These are phyloP conservation scores for Infundibulicybe gibba DNA, from an alignment of 768 basidiomycete genomes.

Conservation along the genomic window DNA sequence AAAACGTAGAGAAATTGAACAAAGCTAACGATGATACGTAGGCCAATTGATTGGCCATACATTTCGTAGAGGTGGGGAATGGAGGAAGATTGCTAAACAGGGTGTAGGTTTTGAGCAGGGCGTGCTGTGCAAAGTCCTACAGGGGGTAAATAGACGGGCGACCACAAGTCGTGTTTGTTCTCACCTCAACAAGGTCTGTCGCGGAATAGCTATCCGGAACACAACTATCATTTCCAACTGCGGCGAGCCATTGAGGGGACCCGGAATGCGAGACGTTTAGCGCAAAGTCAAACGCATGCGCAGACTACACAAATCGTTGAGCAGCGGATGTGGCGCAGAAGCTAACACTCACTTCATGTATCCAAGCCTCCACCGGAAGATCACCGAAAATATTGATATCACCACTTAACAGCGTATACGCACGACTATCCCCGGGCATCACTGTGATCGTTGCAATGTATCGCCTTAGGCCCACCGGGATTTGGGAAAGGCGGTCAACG, in stretches of 20 bases:
- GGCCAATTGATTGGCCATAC: constrained; percentile 24
- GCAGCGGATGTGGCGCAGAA: neutral
- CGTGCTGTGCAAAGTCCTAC: constrained; percentile 27
- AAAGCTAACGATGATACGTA: constrained; percentile 17
- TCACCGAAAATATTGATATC: constrained; percentile 27
- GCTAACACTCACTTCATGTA: constrained; percentile 23
- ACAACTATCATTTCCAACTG: constrained; percentile 20
- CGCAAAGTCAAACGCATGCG: constrained; percentile 28
- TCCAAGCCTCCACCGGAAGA: constrained; percentile 18
- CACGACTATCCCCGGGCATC: constrained; percentile 13
- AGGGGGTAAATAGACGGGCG: neutral
- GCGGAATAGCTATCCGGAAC: constrained; percentile 25
- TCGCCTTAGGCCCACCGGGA: constrained; percentile 27
- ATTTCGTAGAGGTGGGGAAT: constrained; percentile 14
- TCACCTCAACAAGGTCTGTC: constrained; percentile 22
- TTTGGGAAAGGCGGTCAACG: constrained; percentile 19
- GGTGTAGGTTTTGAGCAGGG: constrained; percentile 19
- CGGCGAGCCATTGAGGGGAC: constrained; percentile 14
- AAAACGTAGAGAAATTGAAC: constrained; percentile 18
- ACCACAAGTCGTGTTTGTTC: neutral
- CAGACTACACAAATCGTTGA: constrained; percentile 11
- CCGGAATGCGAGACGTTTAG: constrained; percentile 12
- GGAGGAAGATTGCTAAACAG: constrained; percentile 14
- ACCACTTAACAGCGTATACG: constrained; percentile 27
- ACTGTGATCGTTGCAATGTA: constrained; percentile 19